phyloP scores from a whole-genome alignment of 768 basidiomycete species.

The Nevesoporus exiguus region DNA sequence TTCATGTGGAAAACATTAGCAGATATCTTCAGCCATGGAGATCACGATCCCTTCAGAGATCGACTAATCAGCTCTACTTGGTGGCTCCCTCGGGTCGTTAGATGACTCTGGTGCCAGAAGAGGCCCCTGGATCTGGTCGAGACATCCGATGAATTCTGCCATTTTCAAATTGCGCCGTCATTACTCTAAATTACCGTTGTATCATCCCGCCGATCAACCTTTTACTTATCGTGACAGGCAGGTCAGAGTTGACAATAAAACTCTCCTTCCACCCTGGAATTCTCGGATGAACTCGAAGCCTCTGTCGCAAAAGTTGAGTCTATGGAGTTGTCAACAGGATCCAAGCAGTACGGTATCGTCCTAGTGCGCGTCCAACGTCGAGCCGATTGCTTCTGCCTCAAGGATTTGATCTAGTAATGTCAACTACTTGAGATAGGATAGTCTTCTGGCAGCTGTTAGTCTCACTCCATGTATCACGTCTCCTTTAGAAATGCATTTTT shows the following conservation, averaged over 20 bases:
- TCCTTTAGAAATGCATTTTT: not conserved
- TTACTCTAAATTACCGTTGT: not conserved
- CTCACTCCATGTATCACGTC: not conserved
- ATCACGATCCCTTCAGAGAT: not conserved
- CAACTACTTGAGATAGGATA: not conserved
- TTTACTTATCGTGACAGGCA: constrained; percentile 6
- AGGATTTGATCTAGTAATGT: constrained; percentile 1
- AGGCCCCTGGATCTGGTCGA: constrained; percentile 23
- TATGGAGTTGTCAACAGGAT: constrained; percentile 9
- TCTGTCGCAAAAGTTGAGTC: not conserved
- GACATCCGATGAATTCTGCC: constrained; percentile 11
- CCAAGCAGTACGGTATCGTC: constrained; percentile 10
- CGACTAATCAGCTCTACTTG: not conserved
- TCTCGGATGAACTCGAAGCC: not conserved
- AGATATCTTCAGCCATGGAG: constrained; percentile 19
- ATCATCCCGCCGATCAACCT: not conserved
- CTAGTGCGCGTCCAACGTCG: constrained; percentile 16
- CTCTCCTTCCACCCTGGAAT: constrained; percentile 20
- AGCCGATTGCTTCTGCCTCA: constrained; percentile 18
- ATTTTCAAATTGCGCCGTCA: not conserved
- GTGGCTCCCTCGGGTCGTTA: constrained; percentile 19
- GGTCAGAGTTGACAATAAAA: constrained; percentile 2
- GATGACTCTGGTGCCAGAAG: constrained; percentile 15
- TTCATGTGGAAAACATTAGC: constrained; percentile 16
- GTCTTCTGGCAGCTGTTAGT: not conserved